These are phyloP conservation scores for Tephrocybe rancida DNA, from an alignment of 768 basidiomycete genomes.

Conservation along the genomic window DNA sequence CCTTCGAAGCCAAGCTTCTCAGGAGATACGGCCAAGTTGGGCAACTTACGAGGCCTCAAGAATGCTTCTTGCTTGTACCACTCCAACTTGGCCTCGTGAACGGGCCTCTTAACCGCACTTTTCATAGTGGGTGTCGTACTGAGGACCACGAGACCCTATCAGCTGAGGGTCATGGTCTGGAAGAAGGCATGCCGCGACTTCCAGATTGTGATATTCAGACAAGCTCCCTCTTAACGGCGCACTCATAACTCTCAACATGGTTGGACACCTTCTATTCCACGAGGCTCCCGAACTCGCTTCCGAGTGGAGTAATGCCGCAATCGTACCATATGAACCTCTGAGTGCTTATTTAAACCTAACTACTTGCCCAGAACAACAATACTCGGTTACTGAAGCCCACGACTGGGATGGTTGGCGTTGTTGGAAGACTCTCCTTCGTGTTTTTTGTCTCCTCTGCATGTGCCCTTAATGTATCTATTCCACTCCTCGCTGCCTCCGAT, in stretches of 20 bases:
- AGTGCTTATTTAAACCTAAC: not conserved
- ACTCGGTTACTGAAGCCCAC: not conserved
- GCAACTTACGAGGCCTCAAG: no score
- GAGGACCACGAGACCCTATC: not conserved
- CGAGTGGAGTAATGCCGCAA: not conserved
- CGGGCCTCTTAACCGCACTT: not conserved
- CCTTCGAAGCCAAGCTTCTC: no score
- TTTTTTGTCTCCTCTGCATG: not conserved
- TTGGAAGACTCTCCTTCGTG: not conserved
- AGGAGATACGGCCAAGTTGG: no score
- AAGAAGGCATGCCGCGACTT: not conserved
- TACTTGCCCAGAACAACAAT: not conserved
- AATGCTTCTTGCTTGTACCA: no score
- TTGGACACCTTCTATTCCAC: not conserved
- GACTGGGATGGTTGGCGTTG: not conserved
- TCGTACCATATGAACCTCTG: not conserved
- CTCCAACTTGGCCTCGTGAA: not conserved
- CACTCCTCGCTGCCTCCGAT: conserved; percentile 34
- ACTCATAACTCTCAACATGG: not conserved
- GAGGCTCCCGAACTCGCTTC: not conserved
- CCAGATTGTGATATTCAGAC: not conserved
- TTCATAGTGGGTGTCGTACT: not conserved
- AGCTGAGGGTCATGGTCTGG: not conserved
- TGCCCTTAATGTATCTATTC: conserved; percentile 38
- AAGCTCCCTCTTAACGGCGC: not conserved